These are phyloP conservation scores for Aspergillaceae sp. DNA, from an alignment of 2,329 filamentous ascomycete species.

Conservation along the genomic window DNA sequence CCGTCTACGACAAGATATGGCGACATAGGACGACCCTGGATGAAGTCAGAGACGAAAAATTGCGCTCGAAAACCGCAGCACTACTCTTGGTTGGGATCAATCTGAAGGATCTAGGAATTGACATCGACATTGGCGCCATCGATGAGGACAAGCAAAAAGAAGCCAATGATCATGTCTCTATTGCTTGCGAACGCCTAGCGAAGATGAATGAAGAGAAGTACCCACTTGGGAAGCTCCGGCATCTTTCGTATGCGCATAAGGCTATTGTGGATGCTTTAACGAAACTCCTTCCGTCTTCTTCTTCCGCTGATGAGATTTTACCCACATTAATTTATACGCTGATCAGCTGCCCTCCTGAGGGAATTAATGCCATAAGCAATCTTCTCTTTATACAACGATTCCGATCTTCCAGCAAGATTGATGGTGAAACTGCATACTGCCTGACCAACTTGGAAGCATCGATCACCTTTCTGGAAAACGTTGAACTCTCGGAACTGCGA, in stretches of 20 bases:
- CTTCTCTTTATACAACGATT: conserved; percentile 92
- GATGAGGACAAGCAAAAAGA: conserved; percentile 55
- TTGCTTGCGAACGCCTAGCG: conserved; percentile 61
- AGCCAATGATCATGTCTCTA: conserved; percentile 62
- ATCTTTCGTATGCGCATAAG: conserved; percentile 82
- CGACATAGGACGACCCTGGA: conserved; percentile 86
- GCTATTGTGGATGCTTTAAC: conserved; percentile 82
- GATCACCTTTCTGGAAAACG: conserved; percentile 88
- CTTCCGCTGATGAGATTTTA: conserved; percentile 93
- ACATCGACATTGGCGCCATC: conserved; percentile 49
- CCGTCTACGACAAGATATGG: conserved; percentile 81
- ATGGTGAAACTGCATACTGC: conserved; percentile 92
- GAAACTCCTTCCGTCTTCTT: conserved; percentile 58
- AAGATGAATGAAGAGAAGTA: conserved; percentile 82
- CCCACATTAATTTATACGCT: conserved; percentile 94
- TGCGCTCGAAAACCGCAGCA: conserved; percentile 88
- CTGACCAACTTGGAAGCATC: conserved; percentile 92
- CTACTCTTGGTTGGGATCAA: conserved; percentile 86
- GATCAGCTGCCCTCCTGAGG: conserved; percentile 79
- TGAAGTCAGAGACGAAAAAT: conserved; percentile 86
- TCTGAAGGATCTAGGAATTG: conserved; percentile 71
- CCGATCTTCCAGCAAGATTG: conserved; percentile 72
- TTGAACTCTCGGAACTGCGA: conserved; percentile 81
- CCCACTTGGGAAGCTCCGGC: conserved; percentile 82
- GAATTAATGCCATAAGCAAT: conserved; percentile 85